Percentiles rank a stretch among this genome's conserved stretches.
These are phyloP conservation scores for Kappamyces sp. DNA, from an alignment of 192 early-diverging fungal genomes.

Conservation along the genomic window DNA sequence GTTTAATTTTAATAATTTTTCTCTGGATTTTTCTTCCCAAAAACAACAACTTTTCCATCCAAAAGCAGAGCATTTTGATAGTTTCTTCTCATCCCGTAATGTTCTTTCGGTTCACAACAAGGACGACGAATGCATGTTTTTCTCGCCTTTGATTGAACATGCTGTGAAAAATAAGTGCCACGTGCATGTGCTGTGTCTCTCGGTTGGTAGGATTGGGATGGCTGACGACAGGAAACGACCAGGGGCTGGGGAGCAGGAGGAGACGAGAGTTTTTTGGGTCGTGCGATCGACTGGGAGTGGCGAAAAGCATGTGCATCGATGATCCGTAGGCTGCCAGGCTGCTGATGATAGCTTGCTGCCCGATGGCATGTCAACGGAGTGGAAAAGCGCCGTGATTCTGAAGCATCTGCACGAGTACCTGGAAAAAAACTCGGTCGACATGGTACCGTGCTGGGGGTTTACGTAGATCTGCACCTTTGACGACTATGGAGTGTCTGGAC, in stretches of 20 bases:
- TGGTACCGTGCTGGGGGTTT: not conserved
- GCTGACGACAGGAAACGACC: slow-evolving; percentile 57
- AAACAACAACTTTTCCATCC: slow-evolving; percentile 13
- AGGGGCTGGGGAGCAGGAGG: slow-evolving; percentile 55
- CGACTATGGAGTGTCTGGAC: slow-evolving; percentile 77
- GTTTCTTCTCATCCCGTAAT: slow-evolving; percentile 87
- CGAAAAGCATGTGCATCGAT: slow-evolving; percentile 47
- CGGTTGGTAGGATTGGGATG: slow-evolving; percentile 59
- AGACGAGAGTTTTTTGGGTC: slow-evolving; percentile 60
- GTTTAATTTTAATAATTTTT: too few relatives aligned
- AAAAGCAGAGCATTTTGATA: slow-evolving; percentile 47
- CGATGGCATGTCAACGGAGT: slow-evolving; percentile 39
- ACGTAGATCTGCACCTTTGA: slow-evolving; percentile 83
- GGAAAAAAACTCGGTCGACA: slow-evolving; percentile 16
- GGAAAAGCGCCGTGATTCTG: slow-evolving; percentile 30
- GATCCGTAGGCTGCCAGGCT: slow-evolving; percentile 45
- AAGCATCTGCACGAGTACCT: slow-evolving; percentile 21
- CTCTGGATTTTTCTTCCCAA: not conserved
- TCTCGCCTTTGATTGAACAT: slow-evolving; percentile 71
- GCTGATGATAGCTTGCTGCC: slow-evolving; percentile 27
- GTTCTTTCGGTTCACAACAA: too few relatives aligned
- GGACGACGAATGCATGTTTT: slow-evolving; percentile 99
- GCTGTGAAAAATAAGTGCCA: slow-evolving; percentile 39
- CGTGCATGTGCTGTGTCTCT: slow-evolving; percentile 76
- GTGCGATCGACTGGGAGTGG: slow-evolving; percentile 53